Base-by-base conservation (phyloP, 2,329 filamentous ascomycete species). In the Trichoderma asperellum region DNA sequence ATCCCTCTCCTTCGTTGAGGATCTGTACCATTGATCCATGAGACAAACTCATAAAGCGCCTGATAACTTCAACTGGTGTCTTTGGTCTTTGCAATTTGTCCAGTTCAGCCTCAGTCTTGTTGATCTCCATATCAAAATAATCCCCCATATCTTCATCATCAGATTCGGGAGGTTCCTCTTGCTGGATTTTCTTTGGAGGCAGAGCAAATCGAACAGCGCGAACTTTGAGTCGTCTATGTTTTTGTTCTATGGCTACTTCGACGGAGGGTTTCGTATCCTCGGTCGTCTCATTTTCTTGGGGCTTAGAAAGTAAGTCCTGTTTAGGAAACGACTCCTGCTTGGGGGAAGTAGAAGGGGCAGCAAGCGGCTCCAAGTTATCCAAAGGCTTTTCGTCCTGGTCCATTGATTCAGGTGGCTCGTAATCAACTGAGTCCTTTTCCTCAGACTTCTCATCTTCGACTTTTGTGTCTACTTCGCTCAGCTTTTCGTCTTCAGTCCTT, bases 101-200 rank as follows among this genome's bases (percentile, higher is more conserved):
- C 35, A 89, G 73, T 66, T 86, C 82, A 0, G 78, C 78, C 70
- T 88, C 83, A 2, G 83, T 81, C 74, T 87, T 85, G 53, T 80
- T 76, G 47, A 88, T 87, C 72, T 87, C 80, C 65, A 80, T 79
- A 64, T 84, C 81, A 65, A 89, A 87, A 70, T 86, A 86, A 63
- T 87, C 85, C 21, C 83, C 86, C 79, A 88, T 85, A 56, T 87
- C 84, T 59, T 88, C 87, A 68, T 89, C 87, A 55, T 88, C 85
- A 16, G 85, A 87, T 57, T 85, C 84, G 2, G 79, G 79, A 47
- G 76, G 77, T 60, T 79, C 76, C 43, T 79, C 77, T 27, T 74
- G 72, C 2, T 71, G 71, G 0, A 75, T 72, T 63, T 77, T 75
- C 69, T 81, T 83, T 8, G 78, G 76, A 2, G 83, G 82, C 27